A percentile compares a stretch with the other conserved stretches of the same genome.
Conservation (phyloP, 257 asterid genomes). For the Henckelia pumila region DNA sequence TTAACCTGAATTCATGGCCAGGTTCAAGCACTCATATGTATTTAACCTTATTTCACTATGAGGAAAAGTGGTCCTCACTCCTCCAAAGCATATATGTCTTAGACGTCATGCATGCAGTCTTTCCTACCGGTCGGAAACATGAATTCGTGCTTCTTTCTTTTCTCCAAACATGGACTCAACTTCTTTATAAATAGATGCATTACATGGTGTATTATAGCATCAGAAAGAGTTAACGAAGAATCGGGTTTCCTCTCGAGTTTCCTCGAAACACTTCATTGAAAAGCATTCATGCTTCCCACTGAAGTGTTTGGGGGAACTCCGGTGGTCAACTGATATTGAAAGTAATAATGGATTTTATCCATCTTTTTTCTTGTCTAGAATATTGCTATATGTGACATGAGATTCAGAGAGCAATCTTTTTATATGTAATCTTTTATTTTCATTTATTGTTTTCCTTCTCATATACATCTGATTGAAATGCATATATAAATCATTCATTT, state of each 20-base stretch:
- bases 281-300: conserved; percentile 17
- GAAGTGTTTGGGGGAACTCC: conserved; percentile 87
- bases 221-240: conserved; percentile 12
- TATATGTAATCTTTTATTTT: background rate
- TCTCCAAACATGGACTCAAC: background rate
- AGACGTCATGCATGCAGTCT: background rate
- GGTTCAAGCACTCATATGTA: conserved; percentile 18
- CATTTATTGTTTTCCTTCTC: background rate
- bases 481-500: background rate
- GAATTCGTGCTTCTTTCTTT: conserved; percentile 3
- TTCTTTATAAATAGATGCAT: conserved; percentile 10
- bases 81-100: background rate
- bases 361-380: background rate
- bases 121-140: too few species aligned
- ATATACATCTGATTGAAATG: background rate
- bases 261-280: conserved; percentile 47
- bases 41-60: background rate
- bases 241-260: conserved; percentile 46
- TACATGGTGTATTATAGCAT: background rate
- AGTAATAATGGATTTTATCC: background rate
- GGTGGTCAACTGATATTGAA: conserved; percentile 34
- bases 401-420: background rate
- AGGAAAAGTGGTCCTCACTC: conserved; percentile 7
- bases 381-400: background rate
- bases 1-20: conserved; percentile 5